A percentile compares a stretch with the other conserved stretches of the same genome.
Evolutionary conservation across 2,329 filamentous ascomycete genomes (phyloP).

Genomic region (Colletotrichum filicis): DNA sequence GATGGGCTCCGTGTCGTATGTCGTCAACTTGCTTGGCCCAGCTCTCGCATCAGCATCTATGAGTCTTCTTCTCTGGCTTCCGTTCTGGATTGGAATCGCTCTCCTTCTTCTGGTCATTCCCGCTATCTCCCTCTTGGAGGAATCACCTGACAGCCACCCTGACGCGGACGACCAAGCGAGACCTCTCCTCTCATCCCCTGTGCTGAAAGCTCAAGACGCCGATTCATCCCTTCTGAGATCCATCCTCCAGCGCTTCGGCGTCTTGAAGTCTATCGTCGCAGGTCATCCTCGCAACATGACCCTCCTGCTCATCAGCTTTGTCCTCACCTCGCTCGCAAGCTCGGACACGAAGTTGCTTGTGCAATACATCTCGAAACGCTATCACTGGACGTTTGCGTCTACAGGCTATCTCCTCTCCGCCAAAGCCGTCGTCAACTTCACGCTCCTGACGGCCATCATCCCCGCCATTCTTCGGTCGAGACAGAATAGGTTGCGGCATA

Average conservation of each 20-base stretch:
- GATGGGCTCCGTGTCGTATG: slow-evolving; percentile 59
- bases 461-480: slow-evolving; percentile 47
- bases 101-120: slow-evolving; percentile 49
- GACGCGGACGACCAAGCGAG: slow-evolving; percentile 46
- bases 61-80: slow-evolving; percentile 54
- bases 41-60: slow-evolving; percentile 58
- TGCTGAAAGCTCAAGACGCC: slow-evolving; percentile 48
- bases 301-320: slow-evolving; percentile 55
- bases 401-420: slow-evolving; percentile 60
- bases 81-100: slow-evolving; percentile 51
- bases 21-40: slow-evolving; percentile 57
- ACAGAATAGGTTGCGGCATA: slow-evolving; percentile 5
- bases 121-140: slow-evolving; percentile 37
- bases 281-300: slow-evolving; percentile 54
- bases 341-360: slow-evolving; percentile 62
- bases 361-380: slow-evolving; percentile 62
- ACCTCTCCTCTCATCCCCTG: slow-evolving; percentile 52
- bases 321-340: slow-evolving; percentile 60
- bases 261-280: slow-evolving; percentile 46
- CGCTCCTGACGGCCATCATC: slow-evolving; percentile 53
- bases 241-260: slow-evolving; percentile 37
- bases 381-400: slow-evolving; percentile 56
- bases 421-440: slow-evolving; percentile 61
- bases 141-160: background rate
- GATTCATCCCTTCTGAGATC: slow-evolving; percentile 23